Conservation (phyloP, 2,329 filamentous ascomycete genomes). For the Calonectria hongkongensis region DNA sequence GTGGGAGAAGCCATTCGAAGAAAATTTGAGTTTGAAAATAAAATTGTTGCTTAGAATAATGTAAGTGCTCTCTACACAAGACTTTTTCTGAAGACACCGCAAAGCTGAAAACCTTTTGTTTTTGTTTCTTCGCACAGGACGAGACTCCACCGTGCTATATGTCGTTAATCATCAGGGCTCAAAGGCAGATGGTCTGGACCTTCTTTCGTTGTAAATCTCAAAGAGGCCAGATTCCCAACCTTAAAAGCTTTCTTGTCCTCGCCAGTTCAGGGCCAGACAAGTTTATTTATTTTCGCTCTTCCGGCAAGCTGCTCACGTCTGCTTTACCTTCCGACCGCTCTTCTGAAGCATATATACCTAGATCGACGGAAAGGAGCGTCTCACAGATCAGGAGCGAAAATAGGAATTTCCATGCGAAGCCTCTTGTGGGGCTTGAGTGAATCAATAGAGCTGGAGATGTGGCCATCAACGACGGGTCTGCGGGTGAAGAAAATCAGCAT, state of each 20-base stretch:
- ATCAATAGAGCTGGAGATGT: slow-evolving; percentile 34
- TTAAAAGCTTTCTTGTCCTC: neutral
- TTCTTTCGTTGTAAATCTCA: neutral
- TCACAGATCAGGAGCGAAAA: slow-evolving; percentile 29
- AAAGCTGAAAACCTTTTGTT: neutral
- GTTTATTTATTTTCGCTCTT: neutral
- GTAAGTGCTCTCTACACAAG: neutral
- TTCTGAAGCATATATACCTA: neutral
- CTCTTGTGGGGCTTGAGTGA: slow-evolving; percentile 31
- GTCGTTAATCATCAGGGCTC: slow-evolving; percentile 22
- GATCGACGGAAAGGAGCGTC: neutral
- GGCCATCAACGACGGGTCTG: slow-evolving; percentile 43
- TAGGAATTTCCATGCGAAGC: slow-evolving; percentile 34
- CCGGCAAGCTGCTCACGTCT: neutral
- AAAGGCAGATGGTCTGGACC: neutral
- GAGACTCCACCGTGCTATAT: neutral
- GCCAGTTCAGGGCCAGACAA: neutral
- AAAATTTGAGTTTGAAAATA: neutral
- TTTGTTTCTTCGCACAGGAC: slow-evolving; percentile 11
- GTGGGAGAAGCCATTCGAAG: no score
- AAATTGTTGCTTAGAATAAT: slow-evolving; percentile 16
- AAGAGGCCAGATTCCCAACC: neutral
- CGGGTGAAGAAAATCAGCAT: slow-evolving; percentile 56
- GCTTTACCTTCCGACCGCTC: no score
- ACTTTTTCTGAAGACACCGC: slow-evolving; percentile 17